A percentile compares a stretch with the other conserved stretches of the same genome.
These are phyloP conservation scores for Mortierella claussenii DNA, from an alignment of 192 early-diverging fungal genomes.

Conservation along the genomic window DNA sequence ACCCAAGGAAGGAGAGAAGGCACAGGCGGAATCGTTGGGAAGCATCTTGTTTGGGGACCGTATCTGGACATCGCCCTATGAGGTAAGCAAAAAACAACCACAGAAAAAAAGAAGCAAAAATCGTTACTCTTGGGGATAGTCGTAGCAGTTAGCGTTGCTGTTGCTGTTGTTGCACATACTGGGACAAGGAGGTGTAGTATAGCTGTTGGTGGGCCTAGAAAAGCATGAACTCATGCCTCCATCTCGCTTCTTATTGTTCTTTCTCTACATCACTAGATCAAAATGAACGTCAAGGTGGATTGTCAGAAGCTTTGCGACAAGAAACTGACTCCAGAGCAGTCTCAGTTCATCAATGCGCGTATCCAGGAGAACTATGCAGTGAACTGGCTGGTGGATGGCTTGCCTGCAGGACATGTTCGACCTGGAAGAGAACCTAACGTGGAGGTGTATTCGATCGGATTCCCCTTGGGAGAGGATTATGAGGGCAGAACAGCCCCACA, in stretches of 20 bases:
- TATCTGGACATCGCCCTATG: conserved; percentile 84
- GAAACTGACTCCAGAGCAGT: conserved; percentile 72
- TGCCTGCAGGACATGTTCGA: conserved; percentile 83
- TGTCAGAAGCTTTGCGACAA: conserved; percentile 77
- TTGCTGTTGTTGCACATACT: no score
- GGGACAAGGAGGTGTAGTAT: no score
- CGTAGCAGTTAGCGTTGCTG: no score
- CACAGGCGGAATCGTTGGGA: conserved; percentile 85
- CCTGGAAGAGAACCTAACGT: conserved; percentile 62
- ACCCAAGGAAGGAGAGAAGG: conserved; percentile 52
- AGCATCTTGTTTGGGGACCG: conserved; percentile 97
- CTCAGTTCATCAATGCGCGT: conserved; percentile 87
- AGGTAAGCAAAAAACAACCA: conserved; percentile 73
- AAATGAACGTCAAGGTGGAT: conserved; percentile 14
- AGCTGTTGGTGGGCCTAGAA: no score
- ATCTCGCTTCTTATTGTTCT: no score
- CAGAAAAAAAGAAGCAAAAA: no score
- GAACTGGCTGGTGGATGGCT: conserved; percentile 92
- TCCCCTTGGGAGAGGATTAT: conserved; percentile 77
- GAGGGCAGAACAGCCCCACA: conserved; percentile 9
- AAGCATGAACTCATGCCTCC: no score
- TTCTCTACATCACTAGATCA: no score
- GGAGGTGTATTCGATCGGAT: conserved; percentile 79
- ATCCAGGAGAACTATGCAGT: conserved; percentile 80
- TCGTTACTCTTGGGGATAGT: no score